Conservation (phyloP, 345 rosid species). For the Chamaenerion angustifolium region DNA sequence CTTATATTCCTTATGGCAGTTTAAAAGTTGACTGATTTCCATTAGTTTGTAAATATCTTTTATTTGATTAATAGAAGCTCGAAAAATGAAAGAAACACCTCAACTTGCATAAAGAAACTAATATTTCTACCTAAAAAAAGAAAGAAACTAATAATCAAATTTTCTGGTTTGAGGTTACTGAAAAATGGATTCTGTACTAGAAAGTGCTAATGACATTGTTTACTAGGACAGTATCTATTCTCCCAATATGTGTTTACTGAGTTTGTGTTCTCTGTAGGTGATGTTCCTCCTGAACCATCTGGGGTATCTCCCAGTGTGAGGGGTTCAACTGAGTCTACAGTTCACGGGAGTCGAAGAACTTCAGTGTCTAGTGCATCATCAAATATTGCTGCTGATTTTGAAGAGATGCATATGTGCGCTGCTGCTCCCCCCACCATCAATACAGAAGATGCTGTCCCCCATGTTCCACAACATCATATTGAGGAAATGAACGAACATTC, state of each 20-base stretch:
- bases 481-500: conserved; percentile 2
- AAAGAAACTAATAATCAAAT: too few species aligned
- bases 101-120: too few species aligned
- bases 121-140: too few species aligned
- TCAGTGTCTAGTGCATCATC: conserved; percentile 6
- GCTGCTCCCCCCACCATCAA: background rate
- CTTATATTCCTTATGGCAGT: too few species aligned
- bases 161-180: too few species aligned
- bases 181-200: too few species aligned
- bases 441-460: background rate
- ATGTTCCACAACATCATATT: background rate
- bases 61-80: too few species aligned
- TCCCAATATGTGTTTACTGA: background rate
- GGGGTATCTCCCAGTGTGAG: conserved; percentile 19
- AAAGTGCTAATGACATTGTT: too few species aligned
- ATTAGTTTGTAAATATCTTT: too few species aligned
- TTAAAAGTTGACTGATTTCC: too few species aligned
- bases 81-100: too few species aligned
- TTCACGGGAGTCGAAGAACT: conserved; percentile 11
- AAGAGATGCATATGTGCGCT: conserved; percentile 11
- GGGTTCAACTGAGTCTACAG: conserved; percentile 17
- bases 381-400: conserved; percentile 10
- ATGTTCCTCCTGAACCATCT: conserved; percentile 17
- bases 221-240: too few species aligned
- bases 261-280: conserved; percentile 15